Conservation (phyloP, 2,329 filamentous ascomycete species). For the Pseudogymnoascus sp. region DNA sequence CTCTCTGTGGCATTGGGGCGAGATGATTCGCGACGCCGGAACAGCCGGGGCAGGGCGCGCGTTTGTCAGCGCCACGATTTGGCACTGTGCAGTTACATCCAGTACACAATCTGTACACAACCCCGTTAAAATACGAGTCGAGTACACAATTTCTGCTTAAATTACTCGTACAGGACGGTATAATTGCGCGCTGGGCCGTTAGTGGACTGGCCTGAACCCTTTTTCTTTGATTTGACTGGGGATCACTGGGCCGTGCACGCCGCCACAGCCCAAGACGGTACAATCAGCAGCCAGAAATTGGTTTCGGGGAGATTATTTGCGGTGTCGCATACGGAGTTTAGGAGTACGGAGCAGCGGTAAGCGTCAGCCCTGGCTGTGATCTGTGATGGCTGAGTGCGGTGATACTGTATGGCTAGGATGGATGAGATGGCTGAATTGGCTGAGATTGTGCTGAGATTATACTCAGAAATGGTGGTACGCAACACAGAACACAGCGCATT, state of each 20-base stretch:
- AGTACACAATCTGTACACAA: neutral
- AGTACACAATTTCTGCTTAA: neutral
- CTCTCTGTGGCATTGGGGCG: neutral
- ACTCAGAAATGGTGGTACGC: neutral
- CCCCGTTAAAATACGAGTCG: neutral
- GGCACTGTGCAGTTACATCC: neutral
- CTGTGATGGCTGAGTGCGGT: neutral
- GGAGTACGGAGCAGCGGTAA: neutral
- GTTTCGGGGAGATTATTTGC: conserved; percentile 1
- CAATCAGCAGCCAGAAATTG: conserved; percentile 2
- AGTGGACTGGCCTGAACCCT: neutral
- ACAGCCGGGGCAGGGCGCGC: conserved; percentile 1
- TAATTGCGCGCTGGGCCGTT: too few relatives aligned
- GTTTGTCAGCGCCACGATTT: conserved; percentile 6
- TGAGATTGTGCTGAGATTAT: neutral
- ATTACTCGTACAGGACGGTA: neutral
- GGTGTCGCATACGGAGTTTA: neutral
- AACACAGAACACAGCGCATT: neutral
- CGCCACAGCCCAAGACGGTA: neutral
- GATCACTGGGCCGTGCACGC: neutral
- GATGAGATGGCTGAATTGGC: neutral
- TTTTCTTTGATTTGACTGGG: neutral
- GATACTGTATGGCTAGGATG: too few relatives aligned
- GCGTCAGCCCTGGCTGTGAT: neutral
- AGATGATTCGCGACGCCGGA: neutral